Base-by-base conservation (phyloP, 2,329 filamentous ascomycete species). In the Cephalotrichum gorgonifer region DNA sequence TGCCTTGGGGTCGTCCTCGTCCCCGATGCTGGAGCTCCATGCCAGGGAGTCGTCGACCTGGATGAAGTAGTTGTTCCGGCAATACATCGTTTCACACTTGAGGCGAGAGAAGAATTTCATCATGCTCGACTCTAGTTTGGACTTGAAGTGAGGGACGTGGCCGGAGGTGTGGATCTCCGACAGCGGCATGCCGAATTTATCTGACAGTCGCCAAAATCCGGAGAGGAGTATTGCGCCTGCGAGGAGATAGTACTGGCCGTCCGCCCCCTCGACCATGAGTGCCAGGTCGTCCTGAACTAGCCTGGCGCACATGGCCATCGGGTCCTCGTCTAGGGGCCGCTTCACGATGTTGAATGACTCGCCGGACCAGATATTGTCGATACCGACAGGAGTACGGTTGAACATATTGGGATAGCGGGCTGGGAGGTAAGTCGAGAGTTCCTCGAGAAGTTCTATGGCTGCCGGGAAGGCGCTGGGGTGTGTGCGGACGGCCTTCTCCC, bases 21-120 rank as follows among this genome's bases (percentile, higher is more conserved):
- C 57, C 0, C 88, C 88, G 55, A 94, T 90, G 57, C 80, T 86
- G 58, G 73, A 68, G 51, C 82, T 86, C 88, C 88, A 94, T 1
- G 84, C 71, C 1, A 95, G 70, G 5, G 75, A 66, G 50, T 89
- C 86, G 59, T 94, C 88, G 1, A 93, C 86, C 65, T 94, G 88
- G 54, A 94, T 76, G 68, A 94, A 94, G 65, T 93, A 94, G 61
- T 93, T 91, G 61, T 90, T 88, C 51, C 87, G 73, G 47, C 61
- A 64, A 51, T 73, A 71, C n/a, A 74, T 75, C 42, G 79, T 78
- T 39, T 88, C 81, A 1, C 84, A 83, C 58, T 76, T 74, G 0
- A 93, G 63, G 0, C 88, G 70, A 0, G 78, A 72, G 68, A 94
- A 93, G 69, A 94, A 89, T 61, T 85, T 88, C 68, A 76, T 75